A percentile compares a stretch with the other conserved stretches of the same genome.
Conservation (phyloP, 768 basidiomycete genomes). For the Rhizopogon salebrosus region DNA sequence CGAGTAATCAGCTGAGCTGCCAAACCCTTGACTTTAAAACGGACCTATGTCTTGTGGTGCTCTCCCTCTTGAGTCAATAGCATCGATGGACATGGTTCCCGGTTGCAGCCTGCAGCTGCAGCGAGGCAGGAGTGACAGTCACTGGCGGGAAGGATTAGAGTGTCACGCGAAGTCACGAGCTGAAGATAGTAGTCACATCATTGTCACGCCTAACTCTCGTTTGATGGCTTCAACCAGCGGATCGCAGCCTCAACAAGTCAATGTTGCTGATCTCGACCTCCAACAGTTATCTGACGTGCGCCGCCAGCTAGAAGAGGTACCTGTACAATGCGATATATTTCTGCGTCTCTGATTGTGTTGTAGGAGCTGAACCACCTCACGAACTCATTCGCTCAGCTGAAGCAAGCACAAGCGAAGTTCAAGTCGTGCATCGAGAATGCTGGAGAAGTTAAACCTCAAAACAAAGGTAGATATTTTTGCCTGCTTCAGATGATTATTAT, state of each 20-base stretch:
- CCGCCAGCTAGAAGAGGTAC: slow-evolving; percentile 88
- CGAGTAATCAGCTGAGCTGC: background rate
- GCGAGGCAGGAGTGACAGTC: background rate
- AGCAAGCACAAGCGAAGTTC: slow-evolving; percentile 92
- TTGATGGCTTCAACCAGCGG: slow-evolving; percentile 27
- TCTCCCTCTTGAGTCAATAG: slow-evolving; percentile 25
- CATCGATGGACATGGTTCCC: slow-evolving; percentile 18
- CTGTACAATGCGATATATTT: background rate
- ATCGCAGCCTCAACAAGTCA: slow-evolving; percentile 62
- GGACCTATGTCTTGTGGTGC: slow-evolving; percentile 52
- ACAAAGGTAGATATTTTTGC: slow-evolving; percentile 39
- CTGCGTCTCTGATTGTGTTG: background rate
- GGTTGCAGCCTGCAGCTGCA: slow-evolving; percentile 16
- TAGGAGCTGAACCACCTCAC: slow-evolving; percentile 93
- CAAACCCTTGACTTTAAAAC: background rate
- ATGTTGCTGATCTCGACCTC: slow-evolving; percentile 77
- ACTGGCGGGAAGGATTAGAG: slow-evolving; percentile 11
- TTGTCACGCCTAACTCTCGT: slow-evolving; percentile 4
- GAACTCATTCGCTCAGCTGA: slow-evolving; percentile 87
- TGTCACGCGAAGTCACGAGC: slow-evolving; percentile 16
- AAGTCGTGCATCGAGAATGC: slow-evolving; percentile 80
- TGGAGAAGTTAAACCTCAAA: slow-evolving; percentile 64
- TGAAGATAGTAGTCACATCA: slow-evolving; percentile 11
- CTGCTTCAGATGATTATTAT: background rate
- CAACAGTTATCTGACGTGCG: slow-evolving; percentile 85